A percentile compares a stretch with the other conserved stretches of the same genome.
These are phyloP conservation scores for Metarhizium brunneum DNA, from an alignment of 2,329 filamentous ascomycete genomes.

Conservation along the genomic window DNA sequence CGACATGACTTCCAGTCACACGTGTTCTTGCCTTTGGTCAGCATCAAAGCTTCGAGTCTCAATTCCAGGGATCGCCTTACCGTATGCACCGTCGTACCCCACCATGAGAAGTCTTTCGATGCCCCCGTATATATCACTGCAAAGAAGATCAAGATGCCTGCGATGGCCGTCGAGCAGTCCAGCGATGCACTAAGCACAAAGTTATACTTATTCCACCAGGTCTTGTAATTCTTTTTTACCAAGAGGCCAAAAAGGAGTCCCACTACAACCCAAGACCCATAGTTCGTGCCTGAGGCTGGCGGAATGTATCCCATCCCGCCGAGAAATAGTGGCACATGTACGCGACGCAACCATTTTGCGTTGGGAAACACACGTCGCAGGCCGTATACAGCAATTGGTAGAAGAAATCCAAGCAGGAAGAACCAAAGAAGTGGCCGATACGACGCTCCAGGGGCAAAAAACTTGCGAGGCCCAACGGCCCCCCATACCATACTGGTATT, in stretches of 20 bases:
- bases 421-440: conserved; percentile 43
- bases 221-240: conserved; percentile 14
- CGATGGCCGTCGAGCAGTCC: conserved; percentile 21
- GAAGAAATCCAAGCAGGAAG: conserved; percentile 40
- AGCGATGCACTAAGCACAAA: conserved; percentile 23
- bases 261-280: conserved; percentile 21
- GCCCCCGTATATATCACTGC: conserved; percentile 19
- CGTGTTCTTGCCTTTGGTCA: neutral
- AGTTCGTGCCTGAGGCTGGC: conserved; percentile 22
- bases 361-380: conserved; percentile 14
- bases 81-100: conserved; percentile 15
- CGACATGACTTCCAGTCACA: neutral
- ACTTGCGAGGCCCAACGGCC: conserved; percentile 43
- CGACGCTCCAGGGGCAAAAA: conserved; percentile 41
- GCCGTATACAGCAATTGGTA: conserved; percentile 39
- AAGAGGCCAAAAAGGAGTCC: conserved; percentile 18
- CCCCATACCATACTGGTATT: conserved; percentile 48
- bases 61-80: neutral
- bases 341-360: conserved; percentile 14
- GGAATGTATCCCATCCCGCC: conserved; percentile 20
- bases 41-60: neutral
- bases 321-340: conserved; percentile 21
- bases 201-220: conserved; percentile 23
- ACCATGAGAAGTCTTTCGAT: conserved; percentile 17
- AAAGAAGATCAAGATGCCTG: conserved; percentile 24